Percentiles rank a stretch among this genome's conserved stretches.
phyloP scores from a whole-genome alignment of 495 filamentous ascomycete species.

The Melanomma pulvis-pyrius region DNA sequence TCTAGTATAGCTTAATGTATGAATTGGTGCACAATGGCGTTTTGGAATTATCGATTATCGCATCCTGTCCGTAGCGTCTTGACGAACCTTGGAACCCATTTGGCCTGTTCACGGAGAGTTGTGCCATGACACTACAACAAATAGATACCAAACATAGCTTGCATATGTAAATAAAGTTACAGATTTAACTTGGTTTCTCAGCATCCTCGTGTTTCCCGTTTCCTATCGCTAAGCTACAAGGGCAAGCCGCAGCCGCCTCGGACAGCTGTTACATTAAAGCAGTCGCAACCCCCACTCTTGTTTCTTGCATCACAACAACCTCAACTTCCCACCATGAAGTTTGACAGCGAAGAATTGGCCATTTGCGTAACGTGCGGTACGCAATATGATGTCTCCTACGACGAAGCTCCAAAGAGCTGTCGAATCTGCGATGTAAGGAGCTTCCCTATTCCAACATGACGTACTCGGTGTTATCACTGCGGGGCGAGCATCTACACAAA shows the following conservation, averaged over 20 bases:
- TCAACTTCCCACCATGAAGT: slow-evolving; percentile 16
- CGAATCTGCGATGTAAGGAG: slow-evolving; percentile 71
- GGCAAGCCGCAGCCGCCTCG: slow-evolving; percentile 4
- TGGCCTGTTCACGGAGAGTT: too few relatives aligned
- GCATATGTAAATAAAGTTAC: not conserved
- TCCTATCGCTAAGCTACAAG: slow-evolving; percentile 25
- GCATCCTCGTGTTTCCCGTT: slow-evolving; percentile 1
- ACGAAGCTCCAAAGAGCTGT: slow-evolving; percentile 56
- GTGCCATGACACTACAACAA: not conserved
- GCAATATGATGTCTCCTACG: slow-evolving; percentile 60
- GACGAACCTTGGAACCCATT: not conserved
- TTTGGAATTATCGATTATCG: not conserved
- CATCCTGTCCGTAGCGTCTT: not conserved
- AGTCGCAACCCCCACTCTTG: slow-evolving; percentile 4
- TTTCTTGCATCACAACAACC: not conserved
- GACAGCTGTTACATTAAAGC: not conserved
- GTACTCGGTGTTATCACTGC: too few relatives aligned
- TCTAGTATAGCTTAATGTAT: slow-evolving; percentile 18
- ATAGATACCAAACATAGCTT: slow-evolving; percentile 6
- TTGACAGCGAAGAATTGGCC: slow-evolving; percentile 50
- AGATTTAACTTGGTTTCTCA: not conserved
- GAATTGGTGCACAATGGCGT: slow-evolving; percentile 9
- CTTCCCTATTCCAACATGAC: not conserved
- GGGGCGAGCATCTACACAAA: too few relatives aligned
- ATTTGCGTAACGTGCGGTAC: slow-evolving; percentile 73